Evolutionary conservation across 257 asterid species (phyloP).

Genomic region (Nyctanthes arbortristis): DNA sequence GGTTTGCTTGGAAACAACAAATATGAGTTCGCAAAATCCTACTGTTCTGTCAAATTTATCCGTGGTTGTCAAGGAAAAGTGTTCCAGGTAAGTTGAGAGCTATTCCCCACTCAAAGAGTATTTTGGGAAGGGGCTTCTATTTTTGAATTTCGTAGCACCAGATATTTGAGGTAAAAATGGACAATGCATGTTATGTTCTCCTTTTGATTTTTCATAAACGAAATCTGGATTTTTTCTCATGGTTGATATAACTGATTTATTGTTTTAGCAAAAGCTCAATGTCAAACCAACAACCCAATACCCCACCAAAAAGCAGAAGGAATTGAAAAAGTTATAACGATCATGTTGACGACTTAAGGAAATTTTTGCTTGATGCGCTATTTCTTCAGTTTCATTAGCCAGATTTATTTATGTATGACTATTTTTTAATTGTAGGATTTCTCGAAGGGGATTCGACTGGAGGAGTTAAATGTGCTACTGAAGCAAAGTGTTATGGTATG

Average conservation of each 20-base stretch:
- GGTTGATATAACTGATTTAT: conserved; percentile 16
- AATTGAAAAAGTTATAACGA: not conserved
- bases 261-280: not conserved
- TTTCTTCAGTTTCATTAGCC: not conserved
- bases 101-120: conserved; percentile 13
- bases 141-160: conserved; percentile 2
- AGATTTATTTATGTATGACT: conserved; percentile 7
- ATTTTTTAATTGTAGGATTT: conserved; percentile 67
- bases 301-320: not conserved
- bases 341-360: not conserved
- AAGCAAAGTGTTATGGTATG: conserved; percentile 93
- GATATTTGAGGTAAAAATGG: not conserved
- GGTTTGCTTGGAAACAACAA: conserved; percentile 93
- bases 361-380: conserved; percentile 1
- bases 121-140: not conserved
- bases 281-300: not conserved
- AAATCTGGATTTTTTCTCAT: conserved; percentile 22
- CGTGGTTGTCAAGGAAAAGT: conserved; percentile 66
- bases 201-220: conserved; percentile 9
- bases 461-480: conserved; percentile 81
- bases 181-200: not conserved
- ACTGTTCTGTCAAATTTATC: conserved; percentile 62
- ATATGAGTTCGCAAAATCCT: conserved; percentile 81
- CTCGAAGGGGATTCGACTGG: conserved; percentile 86
- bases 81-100: conserved; percentile 57